phyloP scores from a whole-genome alignment of 2,329 filamentous ascomycete species.

The Trichoderma afroharzianum region DNA sequence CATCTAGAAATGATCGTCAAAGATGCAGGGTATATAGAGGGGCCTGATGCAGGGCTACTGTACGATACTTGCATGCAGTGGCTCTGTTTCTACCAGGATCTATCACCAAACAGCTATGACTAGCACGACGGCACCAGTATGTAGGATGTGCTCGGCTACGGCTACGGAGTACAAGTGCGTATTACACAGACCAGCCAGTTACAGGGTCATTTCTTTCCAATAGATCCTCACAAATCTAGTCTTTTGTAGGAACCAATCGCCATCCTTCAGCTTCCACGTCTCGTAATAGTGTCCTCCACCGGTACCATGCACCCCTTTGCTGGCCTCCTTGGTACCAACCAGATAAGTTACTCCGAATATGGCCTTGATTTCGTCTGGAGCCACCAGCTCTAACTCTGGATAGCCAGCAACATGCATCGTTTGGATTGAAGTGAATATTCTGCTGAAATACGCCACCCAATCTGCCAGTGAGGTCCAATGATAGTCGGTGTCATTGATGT shows the following conservation, averaged over 20 bases:
- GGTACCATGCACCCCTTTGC: neutral
- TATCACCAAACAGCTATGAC: no score
- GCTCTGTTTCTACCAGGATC: no score
- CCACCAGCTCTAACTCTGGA: neutral
- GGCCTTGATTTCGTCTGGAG: neutral
- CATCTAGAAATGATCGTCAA: no score
- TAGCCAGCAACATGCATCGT: neutral
- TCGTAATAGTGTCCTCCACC: slow-evolving; percentile 1
- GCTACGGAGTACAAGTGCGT: no score
- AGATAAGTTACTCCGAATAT: neutral
- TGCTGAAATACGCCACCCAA: neutral
- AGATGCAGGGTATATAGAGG: no score
- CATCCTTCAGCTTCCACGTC: slow-evolving; percentile 6
- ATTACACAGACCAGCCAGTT: no score
- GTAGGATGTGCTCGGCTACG: no score
- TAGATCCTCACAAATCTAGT: neutral
- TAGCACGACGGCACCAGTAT: no score
- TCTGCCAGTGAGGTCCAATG: neutral
- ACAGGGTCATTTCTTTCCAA: neutral
- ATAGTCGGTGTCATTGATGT: neutral
- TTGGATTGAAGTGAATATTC: neutral
- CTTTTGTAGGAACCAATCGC: neutral
- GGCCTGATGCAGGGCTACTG: no score
- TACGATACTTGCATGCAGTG: no score
- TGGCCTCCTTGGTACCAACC: neutral